Base-by-base conservation (phyloP, 2,329 filamentous ascomycete genomes). In the Elsinoe perseae region DNA sequence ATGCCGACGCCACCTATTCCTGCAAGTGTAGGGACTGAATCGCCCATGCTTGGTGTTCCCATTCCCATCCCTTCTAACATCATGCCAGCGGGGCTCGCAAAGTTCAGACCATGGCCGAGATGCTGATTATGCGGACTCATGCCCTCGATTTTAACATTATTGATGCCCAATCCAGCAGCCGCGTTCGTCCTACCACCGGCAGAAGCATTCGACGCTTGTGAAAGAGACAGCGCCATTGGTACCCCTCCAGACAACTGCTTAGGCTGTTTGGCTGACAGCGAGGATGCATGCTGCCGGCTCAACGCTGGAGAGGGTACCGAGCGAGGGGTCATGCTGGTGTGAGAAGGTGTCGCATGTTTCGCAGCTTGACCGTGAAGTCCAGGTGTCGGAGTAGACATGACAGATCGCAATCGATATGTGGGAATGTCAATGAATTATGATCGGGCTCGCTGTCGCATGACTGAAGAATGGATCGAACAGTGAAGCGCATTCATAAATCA, bases 31-130 rank as follows among this genome's bases (percentile, higher is more conserved):
- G 50, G 44, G 18, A 42, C 59, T 25, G 57, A 48, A 10, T 58
- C 52, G 14, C 58, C 27, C 16, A 65, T 54, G 6, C 58, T 58
- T 1, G 67, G 67, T 16, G 67, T 69, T 23, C 61, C 54, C 32
- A 65, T 64, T 28, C 68, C 68, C 57, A 72, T 64, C 54, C 70
- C 68, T n/a, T 69, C 70, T 7, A 77, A 70, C 36, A 73, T 74
- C 0, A 69, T 68, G 4, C 25, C 32, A 21, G 48, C 48, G 12
- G 56, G 34, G n/a, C 30, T 36, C 16, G 34, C 57, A 40, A 56
- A 43, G 18, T 54, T 50, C 21, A 63, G 58, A 21, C 65, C 66
- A 18, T 64, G 40, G 27, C 68, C 66, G 8, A 69, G 57, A 20
- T 52, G 28, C 64, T 65, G 10, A 66, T 10, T 63, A 64, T 18